Evolutionary conservation across 2,329 filamentous ascomycete species (phyloP), one percentile per base, ranked within the genome.

Genomic region (Xylaria sp.): DNA sequence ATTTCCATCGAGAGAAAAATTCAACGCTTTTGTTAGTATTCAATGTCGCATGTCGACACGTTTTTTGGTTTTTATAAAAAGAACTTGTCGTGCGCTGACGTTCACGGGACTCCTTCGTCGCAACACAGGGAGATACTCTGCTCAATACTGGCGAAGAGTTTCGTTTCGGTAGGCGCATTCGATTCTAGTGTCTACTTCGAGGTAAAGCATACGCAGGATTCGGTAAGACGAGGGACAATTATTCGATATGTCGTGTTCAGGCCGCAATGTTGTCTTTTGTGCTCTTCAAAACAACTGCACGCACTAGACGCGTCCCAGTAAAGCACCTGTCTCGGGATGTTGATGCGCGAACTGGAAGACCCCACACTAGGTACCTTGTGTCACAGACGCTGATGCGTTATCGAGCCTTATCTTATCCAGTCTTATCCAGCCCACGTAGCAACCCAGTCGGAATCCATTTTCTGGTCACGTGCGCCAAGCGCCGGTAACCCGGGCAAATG

Each of bases 1-100:
- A 81, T 78, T 65, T 86, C 84, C 81, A 85, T 84, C 15, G 51
- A 56, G 27, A 58, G 6, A 49, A 4, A 11, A 17, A 3, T 52
- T 21, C 8, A 21, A 49, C 8, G n/a, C 41, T 21, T 33, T 29
- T 3, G 11, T 27, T 21, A 2, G n/a, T 49, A 33, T 29, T 46
- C 41, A 59, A 52, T 38, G 0, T 17, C 13, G 55, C 62, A 60
- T 60, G 15, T 43, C 53, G 43, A 54, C 25, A 40, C 3, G n/a
- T 11, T 6, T 9, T 15, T 11, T 17, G 43, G 3, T 11, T 1
- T 15, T 2, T 41, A 3, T 15, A 17, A 6, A 44, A n/a, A 25
- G 2, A 44, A 27, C 10, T 11, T 21, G 6, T 48, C n/a, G 51
- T 10, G 13, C 7, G n/a, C 19, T n/a, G 21, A 25, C 15, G 25